phyloP scores from a whole-genome alignment of 495 filamentous ascomycete species.

The Aspergillus diversus region DNA sequence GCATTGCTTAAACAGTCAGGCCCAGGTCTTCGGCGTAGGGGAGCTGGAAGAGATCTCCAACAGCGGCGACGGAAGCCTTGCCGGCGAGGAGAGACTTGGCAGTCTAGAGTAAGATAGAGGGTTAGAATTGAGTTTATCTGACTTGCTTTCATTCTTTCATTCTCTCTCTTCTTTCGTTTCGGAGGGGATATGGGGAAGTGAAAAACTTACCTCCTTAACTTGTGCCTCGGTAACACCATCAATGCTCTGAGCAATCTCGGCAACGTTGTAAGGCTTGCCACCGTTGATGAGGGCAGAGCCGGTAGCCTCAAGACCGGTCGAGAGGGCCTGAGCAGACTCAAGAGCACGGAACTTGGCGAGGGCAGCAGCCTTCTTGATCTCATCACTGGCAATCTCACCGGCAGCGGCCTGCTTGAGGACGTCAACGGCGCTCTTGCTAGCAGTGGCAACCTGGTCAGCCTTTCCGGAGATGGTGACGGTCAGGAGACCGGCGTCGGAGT shows the following conservation, averaged over 20 bases:
- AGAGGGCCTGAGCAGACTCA: constrained; percentile 75
- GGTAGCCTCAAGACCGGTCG: constrained; percentile 68
- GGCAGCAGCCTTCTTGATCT: constrained; percentile 87
- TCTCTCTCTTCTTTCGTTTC: no score
- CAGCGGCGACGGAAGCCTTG: constrained; percentile 85
- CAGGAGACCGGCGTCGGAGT: constrained; percentile 94
- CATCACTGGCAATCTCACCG: constrained; percentile 77
- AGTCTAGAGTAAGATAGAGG: constrained; percentile 53
- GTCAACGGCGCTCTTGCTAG: constrained; percentile 67
- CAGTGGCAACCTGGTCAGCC: constrained; percentile 67
- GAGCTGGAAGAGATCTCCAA: constrained; percentile 85
- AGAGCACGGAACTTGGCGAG: constrained; percentile 92
- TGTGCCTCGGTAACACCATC: constrained; percentile 80
- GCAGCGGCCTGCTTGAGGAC: constrained; percentile 76
- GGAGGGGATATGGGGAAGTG: constrained; percentile 2
- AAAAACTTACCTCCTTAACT: constrained; percentile 78
- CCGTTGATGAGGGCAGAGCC: constrained; percentile 78
- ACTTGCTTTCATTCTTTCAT: no score
- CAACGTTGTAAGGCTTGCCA: constrained; percentile 84
- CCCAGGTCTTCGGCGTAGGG: constrained; percentile 94
- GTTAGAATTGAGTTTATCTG: no score
- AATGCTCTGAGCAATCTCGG: constrained; percentile 76
- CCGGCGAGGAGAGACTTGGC: constrained; percentile 82
- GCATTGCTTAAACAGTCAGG: constrained; percentile 74
- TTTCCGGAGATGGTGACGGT: constrained; percentile 76